Percentiles rank a stretch among this genome's conserved stretches.
Evolutionary conservation across 257 asterid species (phyloP).

Genomic region (Salvia hispanica): DNA sequence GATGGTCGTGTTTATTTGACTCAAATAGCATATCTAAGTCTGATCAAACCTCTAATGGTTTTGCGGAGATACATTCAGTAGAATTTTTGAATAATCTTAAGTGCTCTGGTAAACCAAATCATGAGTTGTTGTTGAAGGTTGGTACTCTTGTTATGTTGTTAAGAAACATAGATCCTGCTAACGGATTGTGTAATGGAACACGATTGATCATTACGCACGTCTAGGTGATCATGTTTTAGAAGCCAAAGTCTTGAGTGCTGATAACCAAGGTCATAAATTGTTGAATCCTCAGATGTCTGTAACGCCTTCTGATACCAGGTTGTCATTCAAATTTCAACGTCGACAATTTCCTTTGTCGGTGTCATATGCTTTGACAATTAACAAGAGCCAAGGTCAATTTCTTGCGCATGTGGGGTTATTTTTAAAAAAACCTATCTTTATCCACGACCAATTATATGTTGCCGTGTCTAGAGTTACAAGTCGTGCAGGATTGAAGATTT

Average conservation of each 20-base stretch:
- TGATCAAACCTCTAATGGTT: not conserved
- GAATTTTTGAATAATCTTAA: too few species aligned
- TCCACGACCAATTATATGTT: not conserved
- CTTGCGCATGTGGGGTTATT: not conserved
- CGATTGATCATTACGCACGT: too few species aligned
- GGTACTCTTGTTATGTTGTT: not conserved
- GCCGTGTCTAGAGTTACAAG: too few species aligned
- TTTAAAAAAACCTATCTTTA: not conserved
- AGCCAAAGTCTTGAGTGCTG: not conserved
- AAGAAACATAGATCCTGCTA: too few species aligned
- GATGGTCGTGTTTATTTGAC: not conserved
- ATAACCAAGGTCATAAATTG: not conserved
- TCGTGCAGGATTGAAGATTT: too few species aligned
- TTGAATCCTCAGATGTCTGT: not conserved
- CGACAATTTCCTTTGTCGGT: not conserved
- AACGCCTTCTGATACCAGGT: not conserved
- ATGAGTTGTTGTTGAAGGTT: not conserved
- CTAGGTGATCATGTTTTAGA: not conserved
- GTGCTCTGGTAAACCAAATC: not conserved
- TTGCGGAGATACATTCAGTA: not conserved
- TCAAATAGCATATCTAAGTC: not conserved
- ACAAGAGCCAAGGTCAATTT: not conserved
- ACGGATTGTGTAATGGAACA: not conserved
- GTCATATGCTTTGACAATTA: too few species aligned
- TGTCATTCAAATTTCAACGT: not conserved